phyloP scores from a whole-genome alignment of 768 basidiomycete genomes.

The Kwoniella sp. region DNA sequence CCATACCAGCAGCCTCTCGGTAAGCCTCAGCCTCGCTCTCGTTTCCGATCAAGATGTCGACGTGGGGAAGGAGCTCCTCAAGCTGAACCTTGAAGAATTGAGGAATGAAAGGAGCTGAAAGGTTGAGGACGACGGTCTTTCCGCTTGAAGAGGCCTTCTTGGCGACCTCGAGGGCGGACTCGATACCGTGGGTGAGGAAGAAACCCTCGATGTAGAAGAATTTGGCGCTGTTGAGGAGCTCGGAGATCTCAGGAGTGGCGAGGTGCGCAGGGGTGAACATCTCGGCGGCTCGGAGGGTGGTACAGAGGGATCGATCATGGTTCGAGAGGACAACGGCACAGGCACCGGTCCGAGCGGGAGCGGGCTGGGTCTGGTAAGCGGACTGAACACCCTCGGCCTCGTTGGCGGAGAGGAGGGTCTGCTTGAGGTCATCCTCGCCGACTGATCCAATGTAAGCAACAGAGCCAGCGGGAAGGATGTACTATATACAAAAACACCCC shows the following conservation, averaged over 20 bases:
- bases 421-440: slow-evolving; percentile 86
- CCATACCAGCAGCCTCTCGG: slow-evolving; percentile 71
- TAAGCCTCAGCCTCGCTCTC: slow-evolving; percentile 90
- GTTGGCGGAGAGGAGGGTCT: slow-evolving; percentile 86
- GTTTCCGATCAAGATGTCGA: slow-evolving; percentile 92
- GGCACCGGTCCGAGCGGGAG: slow-evolving; percentile 82
- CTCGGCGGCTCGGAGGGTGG: slow-evolving; percentile 85
- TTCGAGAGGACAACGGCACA: slow-evolving; percentile 95
- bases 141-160: slow-evolving; percentile 72
- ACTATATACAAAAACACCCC: slow-evolving; percentile 61
- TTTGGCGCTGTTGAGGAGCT: slow-evolving; percentile 75
- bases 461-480: slow-evolving; percentile 79
- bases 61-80: slow-evolving; percentile 75
- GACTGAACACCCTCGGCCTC: slow-evolving; percentile 84
- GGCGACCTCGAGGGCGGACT: slow-evolving; percentile 70
- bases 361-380: slow-evolving; percentile 83
- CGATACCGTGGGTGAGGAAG: slow-evolving; percentile 91
- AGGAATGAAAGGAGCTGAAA: slow-evolving; percentile 95
- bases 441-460: slow-evolving; percentile 95
- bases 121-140: slow-evolving; percentile 88
- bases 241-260: slow-evolving; percentile 70
- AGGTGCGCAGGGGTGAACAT: slow-evolving; percentile 82
- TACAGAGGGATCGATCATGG: slow-evolving; percentile 89
- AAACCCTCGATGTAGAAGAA: slow-evolving; percentile 94
- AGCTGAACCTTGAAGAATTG: slow-evolving; percentile 87